A percentile compares a stretch with the other conserved stretches of the same genome.
Evolutionary conservation across 495 filamentous ascomycete genomes (phyloP).

Genomic region (Achaetomiella virescens): DNA sequence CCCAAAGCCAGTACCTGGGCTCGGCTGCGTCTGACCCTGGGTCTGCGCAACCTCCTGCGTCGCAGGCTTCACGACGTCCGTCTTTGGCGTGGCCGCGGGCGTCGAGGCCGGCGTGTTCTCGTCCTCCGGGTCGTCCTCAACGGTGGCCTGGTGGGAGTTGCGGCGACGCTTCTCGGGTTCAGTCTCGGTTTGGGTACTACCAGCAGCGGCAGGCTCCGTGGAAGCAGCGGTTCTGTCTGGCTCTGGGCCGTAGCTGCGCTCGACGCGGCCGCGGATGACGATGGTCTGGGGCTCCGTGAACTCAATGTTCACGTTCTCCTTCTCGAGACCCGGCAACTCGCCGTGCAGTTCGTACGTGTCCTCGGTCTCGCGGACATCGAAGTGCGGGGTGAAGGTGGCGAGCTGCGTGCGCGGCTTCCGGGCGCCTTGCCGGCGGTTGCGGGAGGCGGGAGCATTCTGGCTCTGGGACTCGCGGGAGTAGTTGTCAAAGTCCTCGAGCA

Average conservation of each 20-base stretch:
- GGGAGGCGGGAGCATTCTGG: neutral
- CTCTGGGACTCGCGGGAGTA: conserved; percentile 35
- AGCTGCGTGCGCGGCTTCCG: conserved; percentile 19
- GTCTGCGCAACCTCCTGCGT: conserved; percentile 21
- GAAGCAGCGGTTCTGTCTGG: conserved; percentile 27
- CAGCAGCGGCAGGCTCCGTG: neutral
- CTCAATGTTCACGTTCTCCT: conserved; percentile 72
- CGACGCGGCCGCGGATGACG: conserved; percentile 61
- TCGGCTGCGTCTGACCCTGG: conserved; percentile 14
- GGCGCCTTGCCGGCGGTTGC: conserved; percentile 3
- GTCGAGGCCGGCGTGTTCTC: conserved; percentile 2
- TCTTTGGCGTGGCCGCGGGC: neutral
- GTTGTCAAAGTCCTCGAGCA: conserved; percentile 69
- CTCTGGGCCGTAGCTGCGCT: conserved; percentile 47
- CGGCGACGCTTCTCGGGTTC: conserved; percentile 20
- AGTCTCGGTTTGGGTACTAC: conserved; percentile 21
- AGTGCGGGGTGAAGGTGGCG: conserved; percentile 40
- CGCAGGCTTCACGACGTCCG: conserved; percentile 10
- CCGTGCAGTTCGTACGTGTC: conserved; percentile 74
- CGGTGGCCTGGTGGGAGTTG: conserved; percentile 34
- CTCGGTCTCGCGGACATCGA: conserved; percentile 70
- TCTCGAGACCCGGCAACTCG: conserved; percentile 78
- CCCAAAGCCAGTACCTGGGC: conserved; percentile 67
- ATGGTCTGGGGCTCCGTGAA: conserved; percentile 77
- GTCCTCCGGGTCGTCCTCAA: conserved; percentile 25